A percentile compares a stretch with the other conserved stretches of the same genome.
These are phyloP conservation scores for Entelexis paramagnoliae DNA, from an alignment of 1,139 yeast species.

Conservation along the genomic window DNA sequence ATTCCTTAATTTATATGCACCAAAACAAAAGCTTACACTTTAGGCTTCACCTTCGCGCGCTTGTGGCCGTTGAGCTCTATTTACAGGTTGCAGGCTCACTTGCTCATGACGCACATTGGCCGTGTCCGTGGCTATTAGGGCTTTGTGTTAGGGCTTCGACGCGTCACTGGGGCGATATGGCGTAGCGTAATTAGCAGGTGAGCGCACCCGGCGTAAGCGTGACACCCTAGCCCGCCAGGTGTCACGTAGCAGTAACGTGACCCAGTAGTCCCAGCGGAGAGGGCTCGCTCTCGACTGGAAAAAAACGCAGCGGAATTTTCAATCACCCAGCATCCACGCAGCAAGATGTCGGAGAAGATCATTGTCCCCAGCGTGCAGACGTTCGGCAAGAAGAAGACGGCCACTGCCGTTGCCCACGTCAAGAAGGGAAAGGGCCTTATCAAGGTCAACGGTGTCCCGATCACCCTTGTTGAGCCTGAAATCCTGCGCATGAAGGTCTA, in stretches of 20 bases:
- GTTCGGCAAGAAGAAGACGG: constrained; percentile 99
- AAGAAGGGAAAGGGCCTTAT: constrained; percentile 99
- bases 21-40: background rate
- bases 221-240: background rate
- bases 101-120: no score
- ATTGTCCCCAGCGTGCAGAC: constrained; percentile 44
- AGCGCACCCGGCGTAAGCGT: background rate
- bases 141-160: background rate
- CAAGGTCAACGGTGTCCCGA: constrained; percentile 98
- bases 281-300: constrained; percentile 2
- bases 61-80: background rate
- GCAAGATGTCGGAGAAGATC: constrained; percentile 19
- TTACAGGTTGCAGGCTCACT: no score
- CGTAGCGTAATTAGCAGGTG: background rate
- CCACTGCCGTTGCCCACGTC: constrained; percentile 99
- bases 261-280: constrained; percentile 1
- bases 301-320: constrained; percentile 14
- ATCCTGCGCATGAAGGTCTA: constrained; percentile 98
- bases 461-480: constrained; percentile 98
- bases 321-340: constrained; percentile 10
- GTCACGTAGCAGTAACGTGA: background rate
- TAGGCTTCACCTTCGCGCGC: background rate
- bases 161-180: background rate
- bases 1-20: constrained; percentile 13
- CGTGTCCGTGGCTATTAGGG: background rate